These are phyloP conservation scores for Colletotrichum simmondsii DNA, from an alignment of 2,329 filamentous ascomycete species.

Conservation along the genomic window DNA sequence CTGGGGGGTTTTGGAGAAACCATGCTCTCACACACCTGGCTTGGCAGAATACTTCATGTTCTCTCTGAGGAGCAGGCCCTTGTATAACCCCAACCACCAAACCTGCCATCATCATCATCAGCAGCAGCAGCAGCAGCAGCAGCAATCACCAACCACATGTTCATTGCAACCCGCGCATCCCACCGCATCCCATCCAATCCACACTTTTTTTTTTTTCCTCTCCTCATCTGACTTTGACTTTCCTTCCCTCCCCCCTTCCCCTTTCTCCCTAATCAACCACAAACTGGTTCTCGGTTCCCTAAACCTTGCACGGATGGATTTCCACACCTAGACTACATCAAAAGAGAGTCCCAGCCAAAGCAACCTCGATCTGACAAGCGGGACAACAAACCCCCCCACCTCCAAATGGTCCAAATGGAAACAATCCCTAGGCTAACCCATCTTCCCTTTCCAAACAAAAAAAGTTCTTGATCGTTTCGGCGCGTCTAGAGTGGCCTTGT, in stretches of 20 bases:
- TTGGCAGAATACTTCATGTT: not conserved
- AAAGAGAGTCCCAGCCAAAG: not conserved
- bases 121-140: no score
- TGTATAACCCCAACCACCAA: slow-evolving; percentile 6
- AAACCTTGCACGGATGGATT: no score
- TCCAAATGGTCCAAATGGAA: no score
- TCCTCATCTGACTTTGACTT: not conserved
- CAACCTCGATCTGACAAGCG: not conserved
- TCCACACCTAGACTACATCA: no score
- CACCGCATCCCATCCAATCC: not conserved
- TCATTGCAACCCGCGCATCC: not conserved
- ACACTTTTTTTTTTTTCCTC: not conserved
- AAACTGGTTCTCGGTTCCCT: not conserved
- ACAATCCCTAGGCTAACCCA: no score
- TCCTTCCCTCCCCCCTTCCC: not conserved
- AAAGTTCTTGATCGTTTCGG: no score
- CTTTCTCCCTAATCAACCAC: not conserved
- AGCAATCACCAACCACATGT: not conserved
- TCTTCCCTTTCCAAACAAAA: no score
- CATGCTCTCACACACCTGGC: slow-evolving; percentile 3
- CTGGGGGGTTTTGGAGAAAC: not conserved
- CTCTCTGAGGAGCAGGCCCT: not conserved
- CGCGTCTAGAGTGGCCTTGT: no score
- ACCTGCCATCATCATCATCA: not conserved
- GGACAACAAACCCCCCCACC: no score